Evolutionary conservation across 129 eudicot species (phyloP), one percentile per base, ranked within the genome.

Genomic region (Flaveria linearis): DNA sequence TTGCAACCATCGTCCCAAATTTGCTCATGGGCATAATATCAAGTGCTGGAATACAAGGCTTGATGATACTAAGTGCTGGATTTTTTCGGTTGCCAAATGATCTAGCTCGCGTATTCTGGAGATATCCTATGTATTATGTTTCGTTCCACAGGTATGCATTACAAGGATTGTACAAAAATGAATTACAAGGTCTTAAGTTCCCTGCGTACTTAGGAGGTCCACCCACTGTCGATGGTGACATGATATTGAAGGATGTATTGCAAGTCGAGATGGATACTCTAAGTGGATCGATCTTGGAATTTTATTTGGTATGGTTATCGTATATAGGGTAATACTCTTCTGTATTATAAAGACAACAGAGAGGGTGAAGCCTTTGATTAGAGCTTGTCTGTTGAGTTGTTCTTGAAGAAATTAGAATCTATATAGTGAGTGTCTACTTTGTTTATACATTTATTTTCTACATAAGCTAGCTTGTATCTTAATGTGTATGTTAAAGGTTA

Each of bases 121-220:
- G 20, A 57, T 87, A 87, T 60, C 92, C 92, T 5, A 15, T 85
- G 73, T 82, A 85, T 78, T 80, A 82, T 82, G 70, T 87, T 26
- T 77, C 89, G 0, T 79, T 82, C 61, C 87, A 36, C 1, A 36
- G 41, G 41, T 36, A 36, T 36, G 41, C 41, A 1, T 36, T 36
- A 36, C 41, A 36, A 36, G 41, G 41, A 36, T 36, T 36, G 41
- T 36, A 36, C 41, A 36, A 36, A 36, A 36, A 36, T 33, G 41
- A 36, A 5, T 36, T 36, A 1, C 7, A 36, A 36, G 41, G 41
- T 36, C 41, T 36, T 36, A 36, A 5, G 41, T 36, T 36, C 41
- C 41, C 41, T 36, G 41, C 41, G 41, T 36, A 36, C 41, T 36
- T 36, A 36, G 41, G 41, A 5, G 41, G 7, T 36, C 41, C 41